phyloP scores from a whole-genome alignment of 2,329 filamentous ascomycete species.

The Diaporthe aspalathi region DNA sequence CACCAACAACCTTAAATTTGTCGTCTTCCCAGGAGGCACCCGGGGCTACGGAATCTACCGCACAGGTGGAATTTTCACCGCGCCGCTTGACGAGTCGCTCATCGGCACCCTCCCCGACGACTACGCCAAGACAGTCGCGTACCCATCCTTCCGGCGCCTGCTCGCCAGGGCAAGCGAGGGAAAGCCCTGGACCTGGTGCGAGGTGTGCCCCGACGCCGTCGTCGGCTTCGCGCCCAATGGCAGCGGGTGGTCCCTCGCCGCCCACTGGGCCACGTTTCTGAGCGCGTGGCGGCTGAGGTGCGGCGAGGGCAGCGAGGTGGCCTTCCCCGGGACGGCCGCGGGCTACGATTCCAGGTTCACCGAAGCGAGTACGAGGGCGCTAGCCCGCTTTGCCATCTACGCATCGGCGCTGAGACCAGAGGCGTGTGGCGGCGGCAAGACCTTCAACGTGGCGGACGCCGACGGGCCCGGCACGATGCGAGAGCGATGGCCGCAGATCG shows the following conservation, averaged over 20 bases:
- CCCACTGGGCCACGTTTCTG: slow-evolving; percentile 55
- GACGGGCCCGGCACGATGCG: slow-evolving; percentile 45
- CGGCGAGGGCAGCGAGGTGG: slow-evolving; percentile 39
- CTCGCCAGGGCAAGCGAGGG: slow-evolving; percentile 47
- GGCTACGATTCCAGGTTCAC: slow-evolving; percentile 43
- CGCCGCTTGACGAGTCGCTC: slow-evolving; percentile 50
- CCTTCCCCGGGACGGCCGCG: not conserved
- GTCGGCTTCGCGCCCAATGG: slow-evolving; percentile 55
- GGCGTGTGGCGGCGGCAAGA: slow-evolving; percentile 44
- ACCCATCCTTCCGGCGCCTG: slow-evolving; percentile 49
- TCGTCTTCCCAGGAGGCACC: slow-evolving; percentile 51
- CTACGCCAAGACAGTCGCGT: slow-evolving; percentile 51
- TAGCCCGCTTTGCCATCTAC: slow-evolving; percentile 48
- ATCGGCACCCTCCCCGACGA: slow-evolving; percentile 48
- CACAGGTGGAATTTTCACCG: slow-evolving; percentile 48
- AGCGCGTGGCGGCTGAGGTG: slow-evolving; percentile 50
- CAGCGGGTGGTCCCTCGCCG: slow-evolving; percentile 50
- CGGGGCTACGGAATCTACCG: slow-evolving; percentile 53
- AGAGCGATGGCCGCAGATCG: slow-evolving; percentile 48
- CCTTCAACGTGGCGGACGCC: slow-evolving; percentile 50
- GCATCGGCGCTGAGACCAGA: slow-evolving; percentile 45
- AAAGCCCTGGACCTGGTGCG: slow-evolving; percentile 51
- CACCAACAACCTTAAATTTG: slow-evolving; percentile 49
- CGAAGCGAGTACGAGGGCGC: slow-evolving; percentile 47
- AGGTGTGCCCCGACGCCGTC: slow-evolving; percentile 53